Conservation (phyloP, 179 eudicot species). For the Gypsophila paniculata region DNA sequence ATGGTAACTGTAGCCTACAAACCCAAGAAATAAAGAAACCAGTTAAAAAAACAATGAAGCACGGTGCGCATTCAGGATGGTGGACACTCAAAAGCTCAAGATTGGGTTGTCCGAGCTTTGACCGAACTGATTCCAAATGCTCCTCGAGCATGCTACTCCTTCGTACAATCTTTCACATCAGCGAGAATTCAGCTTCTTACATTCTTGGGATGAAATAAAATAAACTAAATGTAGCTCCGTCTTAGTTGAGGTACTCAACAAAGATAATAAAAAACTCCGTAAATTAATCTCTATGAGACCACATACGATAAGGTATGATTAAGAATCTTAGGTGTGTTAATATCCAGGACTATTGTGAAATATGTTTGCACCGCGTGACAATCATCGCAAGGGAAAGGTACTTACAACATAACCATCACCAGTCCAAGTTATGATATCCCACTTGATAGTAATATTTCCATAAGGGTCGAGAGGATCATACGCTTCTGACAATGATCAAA, state of each 20-base stretch:
- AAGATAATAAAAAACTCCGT: no score
- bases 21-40: not conserved
- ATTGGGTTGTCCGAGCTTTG: no score
- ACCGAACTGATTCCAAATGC: no score
- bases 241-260: no score
- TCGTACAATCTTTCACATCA: no score
- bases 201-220: no score
- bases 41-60: not conserved
- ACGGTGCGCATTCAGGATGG: not conserved
- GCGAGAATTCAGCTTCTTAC: no score
- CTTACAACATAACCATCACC: conserved; percentile 70
- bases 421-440: conserved; percentile 65
- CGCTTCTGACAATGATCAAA: conserved; percentile 37
- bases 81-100: not conserved
- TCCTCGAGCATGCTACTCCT: no score
- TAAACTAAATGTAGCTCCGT: no score
- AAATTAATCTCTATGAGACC: no score
- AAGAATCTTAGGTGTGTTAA: not conserved
- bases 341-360: not conserved
- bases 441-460: conserved; percentile 66
- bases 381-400: conserved; percentile 7
- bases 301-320: not conserved
- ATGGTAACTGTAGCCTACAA: conserved; percentile 67
- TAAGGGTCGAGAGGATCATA: conserved; percentile 55
- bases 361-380: not conserved